phyloP scores from a whole-genome alignment of 305 asterid species.

The Coffea humblotiana region DNA sequence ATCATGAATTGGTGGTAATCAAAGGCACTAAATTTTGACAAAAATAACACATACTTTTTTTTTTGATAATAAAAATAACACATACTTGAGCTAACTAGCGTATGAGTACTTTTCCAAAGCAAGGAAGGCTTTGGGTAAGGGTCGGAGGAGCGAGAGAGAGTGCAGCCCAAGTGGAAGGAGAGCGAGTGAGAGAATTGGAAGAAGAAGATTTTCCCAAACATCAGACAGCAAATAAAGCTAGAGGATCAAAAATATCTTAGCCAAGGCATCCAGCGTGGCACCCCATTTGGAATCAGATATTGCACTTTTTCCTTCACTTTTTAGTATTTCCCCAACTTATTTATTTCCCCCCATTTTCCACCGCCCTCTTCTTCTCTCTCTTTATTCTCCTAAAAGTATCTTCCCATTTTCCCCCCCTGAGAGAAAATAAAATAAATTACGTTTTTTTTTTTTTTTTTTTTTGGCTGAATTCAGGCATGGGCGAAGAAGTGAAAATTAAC shows the following conservation, averaged over 20 bases:
- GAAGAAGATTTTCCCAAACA: not conserved
- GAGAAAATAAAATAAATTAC: not conserved
- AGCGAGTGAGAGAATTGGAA: not conserved
- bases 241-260: constrained; percentile 29
- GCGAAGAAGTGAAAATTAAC: constrained; percentile 53
- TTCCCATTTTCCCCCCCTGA: not conserved
- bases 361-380: constrained; percentile 4
- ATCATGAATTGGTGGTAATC: too few species aligned
- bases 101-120: too few species aligned
- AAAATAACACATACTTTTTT: too few species aligned
- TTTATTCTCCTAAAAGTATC: constrained; percentile 17
- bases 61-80: too few species aligned
- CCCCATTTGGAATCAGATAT: constrained; percentile 20
- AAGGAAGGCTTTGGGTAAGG: too few species aligned
- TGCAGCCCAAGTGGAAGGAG: too few species aligned
- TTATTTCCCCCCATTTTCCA: constrained; percentile 19
- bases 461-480: constrained; percentile 36
- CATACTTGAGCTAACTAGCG: too few species aligned
- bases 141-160: too few species aligned
- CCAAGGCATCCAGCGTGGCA: constrained; percentile 37
- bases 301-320: constrained; percentile 32
- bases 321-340: not conserved
- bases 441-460: not conserved
- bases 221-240: constrained; percentile 3
- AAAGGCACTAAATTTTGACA: too few species aligned